Evolutionary conservation across 2,329 filamentous ascomycete genomes (phyloP).

Genomic region (Chaetomiaceae sp.): DNA sequence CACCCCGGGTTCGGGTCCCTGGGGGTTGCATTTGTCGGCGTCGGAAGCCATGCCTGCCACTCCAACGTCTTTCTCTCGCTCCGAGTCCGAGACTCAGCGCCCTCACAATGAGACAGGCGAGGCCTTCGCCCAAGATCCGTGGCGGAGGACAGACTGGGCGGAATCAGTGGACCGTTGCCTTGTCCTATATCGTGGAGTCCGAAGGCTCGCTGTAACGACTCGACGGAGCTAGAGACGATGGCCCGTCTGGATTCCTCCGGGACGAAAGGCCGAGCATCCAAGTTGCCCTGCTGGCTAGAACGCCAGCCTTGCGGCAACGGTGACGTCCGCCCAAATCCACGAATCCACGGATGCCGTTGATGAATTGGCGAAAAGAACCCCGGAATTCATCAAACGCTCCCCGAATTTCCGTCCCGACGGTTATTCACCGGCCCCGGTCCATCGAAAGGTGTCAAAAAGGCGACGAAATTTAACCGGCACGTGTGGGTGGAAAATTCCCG

Average conservation of each 20-base stretch:
- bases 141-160: too few species aligned
- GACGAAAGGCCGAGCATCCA: too few species aligned
- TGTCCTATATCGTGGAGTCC: too few species aligned
- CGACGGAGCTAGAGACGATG: too few species aligned
- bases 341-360: not conserved
- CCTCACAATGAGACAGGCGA: not conserved
- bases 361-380: not conserved
- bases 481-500: not conserved
- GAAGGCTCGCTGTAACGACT: too few species aligned
- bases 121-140: not conserved
- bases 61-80: not conserved
- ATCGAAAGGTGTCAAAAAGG: slow-evolving; percentile 11
- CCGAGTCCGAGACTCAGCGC: not conserved
- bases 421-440: slow-evolving; percentile 9
- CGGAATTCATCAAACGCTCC: not conserved
- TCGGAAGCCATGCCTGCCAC: not conserved
- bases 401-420: slow-evolving; percentile 16
- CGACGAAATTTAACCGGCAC: slow-evolving; percentile 13
- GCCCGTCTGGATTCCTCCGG: too few species aligned
- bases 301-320: not conserved
- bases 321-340: not conserved
- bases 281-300: too few species aligned
- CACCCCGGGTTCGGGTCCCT: not conserved
- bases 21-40: not conserved
- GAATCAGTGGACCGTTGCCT: too few species aligned